A percentile compares a stretch with the other conserved stretches of the same genome.
Evolutionary conservation across 2,329 filamentous ascomycete genomes (phyloP).

Genomic region (Emmonsiellopsis sp.): DNA sequence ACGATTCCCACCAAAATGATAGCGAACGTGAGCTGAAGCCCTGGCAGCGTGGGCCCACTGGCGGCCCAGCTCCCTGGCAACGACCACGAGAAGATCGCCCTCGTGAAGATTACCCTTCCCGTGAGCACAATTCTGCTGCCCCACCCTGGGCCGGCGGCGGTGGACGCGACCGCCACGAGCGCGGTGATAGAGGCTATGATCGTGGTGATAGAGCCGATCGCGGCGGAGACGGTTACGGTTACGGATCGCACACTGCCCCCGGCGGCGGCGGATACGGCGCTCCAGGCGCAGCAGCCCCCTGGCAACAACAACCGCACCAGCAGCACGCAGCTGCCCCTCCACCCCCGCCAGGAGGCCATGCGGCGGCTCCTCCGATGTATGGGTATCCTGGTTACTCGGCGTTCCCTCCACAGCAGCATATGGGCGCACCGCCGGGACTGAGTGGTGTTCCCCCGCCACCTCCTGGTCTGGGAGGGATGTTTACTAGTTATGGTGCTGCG

Average conservation of each 20-base stretch:
- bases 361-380: constrained; percentile 33
- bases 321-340: constrained; percentile 32
- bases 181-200: constrained; percentile 35
- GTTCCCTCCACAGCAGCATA: constrained; percentile 36
- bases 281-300: constrained; percentile 42
- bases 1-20: constrained; percentile 44
- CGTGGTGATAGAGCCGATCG: constrained; percentile 32
- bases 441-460: constrained; percentile 51
- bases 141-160: constrained; percentile 25
- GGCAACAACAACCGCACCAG: constrained; percentile 50
- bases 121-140: constrained; percentile 12
- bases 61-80: constrained; percentile 72
- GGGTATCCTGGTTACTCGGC: constrained; percentile 48
- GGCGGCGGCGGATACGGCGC: constrained; percentile 37
- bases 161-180: constrained; percentile 20
- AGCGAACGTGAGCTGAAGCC: constrained; percentile 58
- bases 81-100: constrained; percentile 46
- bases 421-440: constrained; percentile 50
- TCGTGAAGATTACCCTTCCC: constrained; percentile 36
- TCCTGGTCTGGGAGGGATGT: constrained; percentile 34
- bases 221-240: constrained; percentile 21
- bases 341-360: constrained; percentile 22
- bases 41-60: constrained; percentile 76
- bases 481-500: constrained; percentile 22
- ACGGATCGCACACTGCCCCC: constrained; percentile 17